Evolutionary conservation across 345 rosid species (phyloP).

Genomic region (Adansonia digitata): DNA sequence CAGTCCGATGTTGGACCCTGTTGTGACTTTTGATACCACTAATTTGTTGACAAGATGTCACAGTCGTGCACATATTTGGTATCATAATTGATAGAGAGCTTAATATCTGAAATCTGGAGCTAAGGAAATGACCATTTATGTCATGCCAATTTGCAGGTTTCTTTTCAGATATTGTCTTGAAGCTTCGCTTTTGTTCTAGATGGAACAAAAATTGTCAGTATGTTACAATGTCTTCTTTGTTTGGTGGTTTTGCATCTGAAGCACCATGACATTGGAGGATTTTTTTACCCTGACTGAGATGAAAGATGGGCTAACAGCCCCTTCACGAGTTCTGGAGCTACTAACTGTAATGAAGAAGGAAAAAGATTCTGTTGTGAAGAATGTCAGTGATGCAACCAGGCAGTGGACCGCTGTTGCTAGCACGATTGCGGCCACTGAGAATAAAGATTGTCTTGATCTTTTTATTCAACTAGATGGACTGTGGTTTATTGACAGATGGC

Average conservation of each 20-base stretch:
- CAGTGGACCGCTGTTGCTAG: conserved; percentile 91
- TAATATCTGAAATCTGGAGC: neutral
- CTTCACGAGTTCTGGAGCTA: conserved; percentile 76
- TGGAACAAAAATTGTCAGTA: conserved; percentile 28
- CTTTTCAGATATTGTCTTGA: neutral
- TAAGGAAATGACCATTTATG: conserved; percentile 11
- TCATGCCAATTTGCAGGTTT: conserved; percentile 29
- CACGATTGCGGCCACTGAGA: conserved; percentile 72
- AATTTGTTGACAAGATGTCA: too few species aligned
- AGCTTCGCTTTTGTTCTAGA: conserved; percentile 19
- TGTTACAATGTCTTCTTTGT: conserved; percentile 24
- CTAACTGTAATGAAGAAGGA: conserved; percentile 65
- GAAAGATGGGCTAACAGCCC: conserved; percentile 79
- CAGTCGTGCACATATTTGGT: neutral
- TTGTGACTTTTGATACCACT: neutral
- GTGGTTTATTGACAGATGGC: conserved; percentile 65
- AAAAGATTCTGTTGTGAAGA: conserved; percentile 57
- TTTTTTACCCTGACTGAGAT: conserved; percentile 82
- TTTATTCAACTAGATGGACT: conserved; percentile 86
- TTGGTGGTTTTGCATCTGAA: conserved; percentile 44
- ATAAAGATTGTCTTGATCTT: conserved; percentile 83
- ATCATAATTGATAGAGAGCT: neutral
- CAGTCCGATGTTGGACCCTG: neutral
- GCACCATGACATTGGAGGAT: conserved; percentile 84
- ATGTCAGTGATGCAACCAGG: conserved; percentile 66